Conservation (phyloP, 495 filamentous ascomycete species). For the Penicillium lividum region DNA sequence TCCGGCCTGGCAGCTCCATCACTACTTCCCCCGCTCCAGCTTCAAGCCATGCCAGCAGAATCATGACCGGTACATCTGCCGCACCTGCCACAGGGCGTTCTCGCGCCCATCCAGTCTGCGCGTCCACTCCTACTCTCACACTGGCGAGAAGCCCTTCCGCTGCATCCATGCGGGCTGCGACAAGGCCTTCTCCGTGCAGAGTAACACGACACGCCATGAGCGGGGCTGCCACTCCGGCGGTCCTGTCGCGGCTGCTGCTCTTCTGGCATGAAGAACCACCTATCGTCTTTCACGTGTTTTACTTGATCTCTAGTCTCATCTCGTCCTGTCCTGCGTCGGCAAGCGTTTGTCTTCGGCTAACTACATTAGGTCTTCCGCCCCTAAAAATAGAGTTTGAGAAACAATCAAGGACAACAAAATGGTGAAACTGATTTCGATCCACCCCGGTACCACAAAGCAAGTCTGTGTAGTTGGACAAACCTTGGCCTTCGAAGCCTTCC, state of each 20-base stretch:
- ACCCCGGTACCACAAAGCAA: too few species aligned
- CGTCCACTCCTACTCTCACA: constrained; percentile 97
- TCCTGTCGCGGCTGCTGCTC: constrained; percentile 27
- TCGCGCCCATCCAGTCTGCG: constrained; percentile 88
- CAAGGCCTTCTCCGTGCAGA: constrained; percentile 95
- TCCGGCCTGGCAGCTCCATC: constrained; percentile 74
- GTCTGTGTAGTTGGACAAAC: too few species aligned
- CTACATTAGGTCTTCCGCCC: too few species aligned
- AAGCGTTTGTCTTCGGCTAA: too few species aligned
- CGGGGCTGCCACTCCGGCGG: constrained; percentile 78
- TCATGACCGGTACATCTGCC: constrained; percentile 96
- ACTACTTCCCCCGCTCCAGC: constrained; percentile 91
- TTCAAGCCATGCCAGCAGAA: constrained; percentile 86
- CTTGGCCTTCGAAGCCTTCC: too few species aligned
- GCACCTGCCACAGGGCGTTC: constrained; percentile 97
- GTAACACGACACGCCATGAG: constrained; percentile 99
- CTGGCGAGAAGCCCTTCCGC: constrained; percentile 98
- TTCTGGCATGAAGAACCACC: too few species aligned
- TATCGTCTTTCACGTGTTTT: too few species aligned
- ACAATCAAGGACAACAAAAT: too few species aligned
- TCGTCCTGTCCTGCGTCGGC: too few species aligned
- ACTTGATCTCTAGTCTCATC: too few species aligned
- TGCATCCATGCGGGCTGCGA: constrained; percentile 93
- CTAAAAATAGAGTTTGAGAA: too few species aligned
- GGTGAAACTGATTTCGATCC: too few species aligned